Conservation (phyloP, 2,329 filamentous ascomycete species). For the Cercospora sesami region DNA sequence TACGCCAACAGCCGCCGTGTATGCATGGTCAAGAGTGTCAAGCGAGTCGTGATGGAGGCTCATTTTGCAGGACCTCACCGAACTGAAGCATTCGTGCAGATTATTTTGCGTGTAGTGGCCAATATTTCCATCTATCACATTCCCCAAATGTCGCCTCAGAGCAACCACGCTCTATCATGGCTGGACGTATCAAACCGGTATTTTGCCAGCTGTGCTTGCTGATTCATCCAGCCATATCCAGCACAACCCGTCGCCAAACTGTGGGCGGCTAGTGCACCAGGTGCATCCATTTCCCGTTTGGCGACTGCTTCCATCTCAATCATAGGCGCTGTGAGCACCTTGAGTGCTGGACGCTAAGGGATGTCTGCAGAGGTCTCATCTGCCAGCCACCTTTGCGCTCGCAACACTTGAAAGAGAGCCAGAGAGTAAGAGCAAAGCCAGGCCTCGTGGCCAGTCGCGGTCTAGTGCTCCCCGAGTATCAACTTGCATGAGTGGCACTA, state of each 20-base stretch:
- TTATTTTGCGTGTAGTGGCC: neutral
- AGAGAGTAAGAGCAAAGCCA: neutral
- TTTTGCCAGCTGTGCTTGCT: neutral
- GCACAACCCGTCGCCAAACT: neutral
- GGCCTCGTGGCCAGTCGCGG: neutral
- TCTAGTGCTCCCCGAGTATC: neutral
- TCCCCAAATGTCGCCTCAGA: neutral
- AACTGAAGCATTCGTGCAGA: neutral
- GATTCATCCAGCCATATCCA: neutral
- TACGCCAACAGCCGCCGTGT: neutral
- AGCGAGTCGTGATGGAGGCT: neutral
- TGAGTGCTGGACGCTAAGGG: neutral
- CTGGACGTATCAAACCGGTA: neutral
- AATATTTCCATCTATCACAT: neutral
- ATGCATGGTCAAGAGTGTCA: conserved; percentile 4
- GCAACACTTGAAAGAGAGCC: neutral
- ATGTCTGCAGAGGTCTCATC: conserved; percentile 7
- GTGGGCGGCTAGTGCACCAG: neutral
- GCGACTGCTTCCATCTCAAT: neutral
- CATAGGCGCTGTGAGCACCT: neutral
- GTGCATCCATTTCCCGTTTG: neutral
- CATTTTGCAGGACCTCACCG: neutral
- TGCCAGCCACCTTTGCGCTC: neutral
- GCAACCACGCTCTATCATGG: neutral
- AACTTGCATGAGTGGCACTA: neutral